A percentile compares a stretch with the other conserved stretches of the same genome.
These are phyloP conservation scores for Fistulinella cinereoalba DNA, from an alignment of 1,284 basidiomycete genomes.

Conservation along the genomic window DNA sequence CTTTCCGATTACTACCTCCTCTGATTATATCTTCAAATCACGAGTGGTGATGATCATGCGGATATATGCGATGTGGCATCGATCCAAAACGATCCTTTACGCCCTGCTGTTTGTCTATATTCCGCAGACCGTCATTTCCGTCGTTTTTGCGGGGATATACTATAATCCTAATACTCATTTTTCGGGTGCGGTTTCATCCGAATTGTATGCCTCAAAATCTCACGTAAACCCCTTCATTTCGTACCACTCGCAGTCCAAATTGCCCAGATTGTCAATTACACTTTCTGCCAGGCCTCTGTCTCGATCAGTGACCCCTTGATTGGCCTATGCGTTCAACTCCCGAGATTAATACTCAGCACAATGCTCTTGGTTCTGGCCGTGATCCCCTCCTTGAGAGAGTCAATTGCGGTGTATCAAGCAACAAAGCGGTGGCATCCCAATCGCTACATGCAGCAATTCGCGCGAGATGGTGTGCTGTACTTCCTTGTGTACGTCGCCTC, in stretches of 20 bases:
- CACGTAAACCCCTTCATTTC: not conserved
- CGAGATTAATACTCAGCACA: not conserved
- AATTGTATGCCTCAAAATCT: not conserved
- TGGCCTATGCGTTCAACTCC: not conserved
- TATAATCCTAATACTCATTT: not conserved
- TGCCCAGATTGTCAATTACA: not conserved
- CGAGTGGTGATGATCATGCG: not conserved
- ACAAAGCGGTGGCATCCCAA: not conserved
- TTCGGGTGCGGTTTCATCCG: not conserved
- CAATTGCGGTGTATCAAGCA: not conserved
- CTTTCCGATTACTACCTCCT: not conserved
- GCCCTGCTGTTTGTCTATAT: not conserved
- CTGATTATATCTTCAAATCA: not conserved
- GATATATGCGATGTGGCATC: not conserved
- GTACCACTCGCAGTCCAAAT: not conserved
- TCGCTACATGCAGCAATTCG: not conserved
- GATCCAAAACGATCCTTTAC: not conserved
- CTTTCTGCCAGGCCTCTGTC: not conserved
- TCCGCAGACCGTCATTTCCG: not conserved
- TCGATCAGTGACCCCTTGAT: not conserved
- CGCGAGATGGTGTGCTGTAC: not conserved
- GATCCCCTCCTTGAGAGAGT: not conserved
- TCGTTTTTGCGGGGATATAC: not conserved
- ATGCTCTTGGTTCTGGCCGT: not conserved
- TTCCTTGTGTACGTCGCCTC: not conserved